Evolutionary conservation across 768 basidiomycete genomes (phyloP).

Genomic region (Boletus reticuloceps): DNA sequence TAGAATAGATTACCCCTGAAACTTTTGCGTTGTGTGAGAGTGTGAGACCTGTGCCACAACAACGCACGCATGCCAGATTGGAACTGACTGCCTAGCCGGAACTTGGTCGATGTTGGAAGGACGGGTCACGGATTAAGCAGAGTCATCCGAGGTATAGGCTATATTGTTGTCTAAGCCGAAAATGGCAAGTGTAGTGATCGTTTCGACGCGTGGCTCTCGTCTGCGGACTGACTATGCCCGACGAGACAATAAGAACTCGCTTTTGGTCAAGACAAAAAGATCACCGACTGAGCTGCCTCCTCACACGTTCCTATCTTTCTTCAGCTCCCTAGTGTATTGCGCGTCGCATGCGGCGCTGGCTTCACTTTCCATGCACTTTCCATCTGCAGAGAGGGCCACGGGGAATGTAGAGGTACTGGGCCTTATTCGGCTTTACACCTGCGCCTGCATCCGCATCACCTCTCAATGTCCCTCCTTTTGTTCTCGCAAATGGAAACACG

Average conservation of each 20-base stretch:
- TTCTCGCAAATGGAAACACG: conserved; percentile 13
- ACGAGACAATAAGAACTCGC: conserved; percentile 20
- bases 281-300: not conserved
- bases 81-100: too few relatives aligned
- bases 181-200: conserved; percentile 26
- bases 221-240: conserved; percentile 7
- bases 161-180: not conserved
- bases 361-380: not conserved
- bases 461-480: conserved; percentile 16
- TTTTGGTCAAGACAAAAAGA: conserved; percentile 18
- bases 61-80: not conserved
- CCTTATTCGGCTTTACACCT: not conserved
- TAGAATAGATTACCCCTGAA: not conserved
- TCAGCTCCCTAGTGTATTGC: not conserved
- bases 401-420: not conserved
- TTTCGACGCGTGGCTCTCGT: conserved; percentile 7
- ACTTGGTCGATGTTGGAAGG: too few relatives aligned
- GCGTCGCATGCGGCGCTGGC: not conserved
- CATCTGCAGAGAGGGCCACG: not conserved
- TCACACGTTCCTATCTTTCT: not conserved
- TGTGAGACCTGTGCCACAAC: not conserved
- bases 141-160: too few relatives aligned
- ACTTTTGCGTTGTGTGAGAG: not conserved
- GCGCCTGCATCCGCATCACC: not conserved
- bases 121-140: too few relatives aligned